phyloP scores from a whole-genome alignment of 495 filamentous ascomycete genomes.

The Hyaloscypha variabilis region DNA sequence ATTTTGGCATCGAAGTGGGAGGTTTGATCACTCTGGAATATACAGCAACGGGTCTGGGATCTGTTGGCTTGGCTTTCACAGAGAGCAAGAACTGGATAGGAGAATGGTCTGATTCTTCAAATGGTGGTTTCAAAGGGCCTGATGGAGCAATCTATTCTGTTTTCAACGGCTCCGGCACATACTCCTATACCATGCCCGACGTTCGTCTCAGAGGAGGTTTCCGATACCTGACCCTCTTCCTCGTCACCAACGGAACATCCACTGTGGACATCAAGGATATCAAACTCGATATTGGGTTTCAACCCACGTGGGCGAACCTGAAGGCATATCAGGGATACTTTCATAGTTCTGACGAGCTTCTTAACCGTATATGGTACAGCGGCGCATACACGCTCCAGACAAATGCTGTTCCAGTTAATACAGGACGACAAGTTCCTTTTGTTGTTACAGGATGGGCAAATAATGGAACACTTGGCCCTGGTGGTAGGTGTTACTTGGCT shows the following conservation, averaged over 20 bases:
- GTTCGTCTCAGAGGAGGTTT: slow-evolving; percentile 60
- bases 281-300: slow-evolving; percentile 55
- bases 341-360: slow-evolving; percentile 57
- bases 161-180: slow-evolving; percentile 46
- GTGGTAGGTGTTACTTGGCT: no score
- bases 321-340: slow-evolving; percentile 67
- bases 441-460: slow-evolving; percentile 56
- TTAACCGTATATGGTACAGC: slow-evolving; percentile 66
- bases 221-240: slow-evolving; percentile 60
- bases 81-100: slow-evolving; percentile 67
- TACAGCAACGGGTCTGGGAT: slow-evolving; percentile 44
- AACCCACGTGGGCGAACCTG: slow-evolving; percentile 67
- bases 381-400: slow-evolving; percentile 66
- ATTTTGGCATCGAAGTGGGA: slow-evolving; percentile 63
- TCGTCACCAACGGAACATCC: slow-evolving; percentile 37
- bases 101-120: slow-evolving; percentile 60
- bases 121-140: slow-evolving; percentile 50
- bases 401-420: slow-evolving; percentile 56
- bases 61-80: slow-evolving; percentile 62
- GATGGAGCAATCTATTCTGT: slow-evolving; percentile 57
- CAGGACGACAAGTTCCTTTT: slow-evolving; percentile 54
- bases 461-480: slow-evolving; percentile 47
- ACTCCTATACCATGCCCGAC: slow-evolving; percentile 53
- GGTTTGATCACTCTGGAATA: slow-evolving; percentile 56
- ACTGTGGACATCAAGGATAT: slow-evolving; percentile 45